These are phyloP conservation scores for Exophiala aquamarina DNA, from an alignment of 2,329 filamentous ascomycete genomes.

Conservation along the genomic window DNA sequence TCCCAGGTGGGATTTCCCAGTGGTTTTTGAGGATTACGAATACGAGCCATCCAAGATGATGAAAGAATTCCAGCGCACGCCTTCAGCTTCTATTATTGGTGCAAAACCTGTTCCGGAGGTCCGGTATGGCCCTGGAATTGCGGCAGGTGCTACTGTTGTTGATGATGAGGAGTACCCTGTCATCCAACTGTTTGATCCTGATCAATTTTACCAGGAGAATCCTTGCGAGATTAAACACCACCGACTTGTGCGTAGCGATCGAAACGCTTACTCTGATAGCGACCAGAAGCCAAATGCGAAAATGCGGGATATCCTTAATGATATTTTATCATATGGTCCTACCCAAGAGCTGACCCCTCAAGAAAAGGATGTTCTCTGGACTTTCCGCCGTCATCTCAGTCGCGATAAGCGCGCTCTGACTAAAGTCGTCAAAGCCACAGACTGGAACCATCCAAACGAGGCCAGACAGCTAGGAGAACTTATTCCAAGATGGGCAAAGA, in stretches of 20 bases:
- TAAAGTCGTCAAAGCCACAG: slow-evolving; percentile 97
- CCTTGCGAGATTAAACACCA: slow-evolving; percentile 94
- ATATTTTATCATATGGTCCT: slow-evolving; percentile 87
- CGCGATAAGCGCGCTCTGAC: slow-evolving; percentile 89
- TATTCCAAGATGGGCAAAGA: slow-evolving; percentile 89
- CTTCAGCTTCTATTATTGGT: slow-evolving; percentile 67
- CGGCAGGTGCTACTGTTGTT: slow-evolving; percentile 58
- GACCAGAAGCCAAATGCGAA: slow-evolving; percentile 96
- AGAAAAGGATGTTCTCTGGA: slow-evolving; percentile 96
- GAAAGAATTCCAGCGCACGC: slow-evolving; percentile 63
- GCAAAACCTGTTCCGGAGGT: slow-evolving; percentile 83
- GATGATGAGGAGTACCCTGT: slow-evolving; percentile 56
- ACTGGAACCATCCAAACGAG: slow-evolving; percentile 85
- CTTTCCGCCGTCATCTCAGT: slow-evolving; percentile 91
- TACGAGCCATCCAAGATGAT: slow-evolving; percentile 85
- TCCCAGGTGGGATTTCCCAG: slow-evolving; percentile 89
- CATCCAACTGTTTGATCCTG: slow-evolving; percentile 88
- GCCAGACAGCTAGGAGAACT: slow-evolving; percentile 86
- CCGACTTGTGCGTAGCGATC: slow-evolving; percentile 83
- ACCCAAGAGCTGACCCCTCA: slow-evolving; percentile 84
- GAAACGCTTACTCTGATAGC: slow-evolving; percentile 90
- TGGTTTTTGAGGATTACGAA: slow-evolving; percentile 92
- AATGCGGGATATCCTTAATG: slow-evolving; percentile 88
- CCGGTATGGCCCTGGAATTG: slow-evolving; percentile 85
- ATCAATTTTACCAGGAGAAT: slow-evolving; percentile 85